phyloP scores from a whole-genome alignment of 257 asterid species.

The Capsicum rhomboideum region DNA sequence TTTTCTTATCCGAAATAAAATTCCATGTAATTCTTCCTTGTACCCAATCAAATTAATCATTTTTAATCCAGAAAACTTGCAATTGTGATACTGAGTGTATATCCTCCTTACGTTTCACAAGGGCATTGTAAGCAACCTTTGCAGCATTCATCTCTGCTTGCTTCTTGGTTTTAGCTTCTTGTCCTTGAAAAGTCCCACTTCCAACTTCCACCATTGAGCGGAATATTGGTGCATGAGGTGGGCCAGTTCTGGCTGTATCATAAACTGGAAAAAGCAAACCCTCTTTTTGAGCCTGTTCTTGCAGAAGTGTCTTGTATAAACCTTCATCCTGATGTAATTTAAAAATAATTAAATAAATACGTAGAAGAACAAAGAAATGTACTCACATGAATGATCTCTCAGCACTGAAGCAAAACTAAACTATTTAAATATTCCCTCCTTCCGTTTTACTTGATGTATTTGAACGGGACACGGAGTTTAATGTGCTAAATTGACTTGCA shows the following conservation, averaged over 20 bases:
- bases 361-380: not conserved
- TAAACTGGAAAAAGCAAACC: slow-evolving; percentile 46
- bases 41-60: slow-evolving; percentile 1
- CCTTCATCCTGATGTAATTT: slow-evolving; percentile 45
- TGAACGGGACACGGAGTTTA: not conserved
- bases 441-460: not conserved
- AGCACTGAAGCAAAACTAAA: not conserved
- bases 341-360: not conserved
- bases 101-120: slow-evolving; percentile 37
- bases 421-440: not conserved
- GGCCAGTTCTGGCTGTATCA: slow-evolving; percentile 34
- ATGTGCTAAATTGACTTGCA: not conserved
- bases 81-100: not conserved
- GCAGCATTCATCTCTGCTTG: slow-evolving; percentile 83
- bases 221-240: slow-evolving; percentile 43
- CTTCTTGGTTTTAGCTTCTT: slow-evolving; percentile 61
- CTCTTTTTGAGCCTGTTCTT: slow-evolving; percentile 51
- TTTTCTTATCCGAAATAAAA: not conserved
- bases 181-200: slow-evolving; percentile 33
- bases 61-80: not conserved
- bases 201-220: slow-evolving; percentile 50
- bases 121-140: slow-evolving; percentile 46
- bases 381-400: not conserved
- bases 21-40: not conserved
- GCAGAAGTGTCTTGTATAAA: slow-evolving; percentile 55